Base-by-base conservation (phyloP, 73 alveolate species). In the Blepharisma stoltei region DNA sequence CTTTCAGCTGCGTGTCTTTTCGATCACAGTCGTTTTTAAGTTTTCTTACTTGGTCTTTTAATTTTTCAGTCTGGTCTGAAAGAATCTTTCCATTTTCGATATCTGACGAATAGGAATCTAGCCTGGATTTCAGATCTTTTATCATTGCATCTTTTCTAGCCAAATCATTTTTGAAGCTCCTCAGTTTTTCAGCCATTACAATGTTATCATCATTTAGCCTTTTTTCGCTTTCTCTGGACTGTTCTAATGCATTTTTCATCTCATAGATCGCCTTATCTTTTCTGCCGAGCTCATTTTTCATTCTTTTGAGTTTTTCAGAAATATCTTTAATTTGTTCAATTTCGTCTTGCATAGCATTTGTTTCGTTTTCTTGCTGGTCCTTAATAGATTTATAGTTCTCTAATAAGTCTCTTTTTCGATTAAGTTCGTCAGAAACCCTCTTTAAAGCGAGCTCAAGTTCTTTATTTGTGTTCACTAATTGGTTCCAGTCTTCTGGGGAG, bases 11-110 rank as follows among this genome's bases (percentile, higher is more conserved):
- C 52, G 68, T 76, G 9, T 86, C 90, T 54, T 82, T 86, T 4
- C 87, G 76, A 54, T 86, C 93, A 21, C 55, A 65, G 32, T 86
- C 93, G 0, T 54, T 77, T 73, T 86, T 86, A 5, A 82, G 73
- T 66, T 82, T 86, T 68, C 76, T 86, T 6, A 71, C 83, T 7
- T 49, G 23, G 23, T 86, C 93, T 71, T 82, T 86, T 32, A 77
- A 81, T 60, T 55, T 76, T n/a, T 81, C 89, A 2, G 54, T 53
- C 48, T 86, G 90, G 67, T 37, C 55, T 45, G 54, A 11, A 41
- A 27, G 60, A 7, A 53, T 67, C 32, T 69, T 71, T 25, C 20
- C 78, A 27, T 54, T 55, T 6, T 53, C 54, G 52, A 78, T 41
- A 38, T 84, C 84, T 38, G 66, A 65, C 1, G 38, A 6, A 21